These are phyloP conservation scores for Globisporangium echinulatum DNA, from an alignment of 352 stramenopile species.

Conservation along the genomic window DNA sequence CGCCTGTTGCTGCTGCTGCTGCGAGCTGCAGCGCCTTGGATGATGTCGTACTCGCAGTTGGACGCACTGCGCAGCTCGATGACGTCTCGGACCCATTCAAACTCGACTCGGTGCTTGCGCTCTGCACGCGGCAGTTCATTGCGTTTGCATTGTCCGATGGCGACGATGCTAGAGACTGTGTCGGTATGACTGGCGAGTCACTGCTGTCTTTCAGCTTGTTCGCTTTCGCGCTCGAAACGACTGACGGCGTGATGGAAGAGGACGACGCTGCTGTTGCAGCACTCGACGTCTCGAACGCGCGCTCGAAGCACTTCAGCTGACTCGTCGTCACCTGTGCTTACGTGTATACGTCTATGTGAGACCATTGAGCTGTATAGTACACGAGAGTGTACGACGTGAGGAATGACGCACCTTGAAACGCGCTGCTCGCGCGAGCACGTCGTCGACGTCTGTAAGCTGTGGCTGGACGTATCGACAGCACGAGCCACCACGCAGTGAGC, in stretches of 20 bases:
- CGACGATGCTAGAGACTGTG: neutral
- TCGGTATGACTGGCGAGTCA: neutral
- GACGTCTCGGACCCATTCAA: neutral
- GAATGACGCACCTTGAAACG: constrained; percentile 5
- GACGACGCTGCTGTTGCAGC: neutral
- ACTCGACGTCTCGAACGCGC: constrained; percentile 24
- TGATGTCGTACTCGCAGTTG: neutral
- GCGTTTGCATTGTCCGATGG: neutral
- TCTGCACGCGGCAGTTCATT: neutral
- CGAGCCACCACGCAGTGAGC: too few relatives aligned
- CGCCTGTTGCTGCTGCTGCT: neutral
- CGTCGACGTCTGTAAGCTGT: neutral
- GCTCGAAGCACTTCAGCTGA: constrained; percentile 20
- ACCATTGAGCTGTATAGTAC: too few relatives aligned
- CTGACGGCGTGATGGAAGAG: too few relatives aligned
- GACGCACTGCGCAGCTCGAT: neutral
- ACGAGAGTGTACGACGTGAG: too few relatives aligned
- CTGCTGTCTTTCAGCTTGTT: neutral
- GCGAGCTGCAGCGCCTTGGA: constrained; percentile 4
- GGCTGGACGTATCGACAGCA: neutral
- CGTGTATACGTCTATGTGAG: neutral
- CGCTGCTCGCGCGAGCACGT: neutral
- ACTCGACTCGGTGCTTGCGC: neutral
- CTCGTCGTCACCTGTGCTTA: constrained; percentile 20
- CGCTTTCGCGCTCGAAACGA: neutral